Conservation (phyloP, 140 eudicot species). For the Stevia rebaudiana region DNA sequence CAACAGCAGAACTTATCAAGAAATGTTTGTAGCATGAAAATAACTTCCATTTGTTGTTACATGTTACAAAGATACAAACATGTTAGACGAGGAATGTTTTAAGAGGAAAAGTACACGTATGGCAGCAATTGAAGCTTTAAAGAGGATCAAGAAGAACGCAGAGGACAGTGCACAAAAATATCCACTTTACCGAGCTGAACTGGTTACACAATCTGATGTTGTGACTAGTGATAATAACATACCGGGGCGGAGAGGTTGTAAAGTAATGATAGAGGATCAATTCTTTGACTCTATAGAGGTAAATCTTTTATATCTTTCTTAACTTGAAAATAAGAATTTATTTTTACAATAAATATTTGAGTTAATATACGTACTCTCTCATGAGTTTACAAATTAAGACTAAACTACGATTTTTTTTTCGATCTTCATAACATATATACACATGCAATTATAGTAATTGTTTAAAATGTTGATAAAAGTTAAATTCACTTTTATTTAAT, state of each 20-base stretch:
- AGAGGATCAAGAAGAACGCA: slow-evolving; percentile 21
- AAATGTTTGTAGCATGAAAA: neutral
- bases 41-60: too few species aligned
- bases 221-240: neutral
- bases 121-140: slow-evolving; percentile 27
- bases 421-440: neutral
- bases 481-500: neutral
- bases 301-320: neutral
- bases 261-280: neutral
- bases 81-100: slow-evolving; percentile 3
- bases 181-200: neutral
- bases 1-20: neutral
- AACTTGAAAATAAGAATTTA: neutral
- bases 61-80: neutral
- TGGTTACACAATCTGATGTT: neutral
- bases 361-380: neutral
- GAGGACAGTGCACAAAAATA: neutral
- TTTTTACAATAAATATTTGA: neutral
- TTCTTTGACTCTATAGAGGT: neutral
- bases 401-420: too few species aligned
- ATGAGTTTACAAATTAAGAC: neutral
- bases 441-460: neutral
- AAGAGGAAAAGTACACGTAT: slow-evolving; percentile 21
- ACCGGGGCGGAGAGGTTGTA: neutral
- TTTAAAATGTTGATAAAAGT: neutral